A percentile compares a stretch with the other conserved stretches of the same genome.
Evolutionary conservation across 2,329 filamentous ascomycete species (phyloP).

Genomic region (Albophoma yamanashiensis): DNA sequence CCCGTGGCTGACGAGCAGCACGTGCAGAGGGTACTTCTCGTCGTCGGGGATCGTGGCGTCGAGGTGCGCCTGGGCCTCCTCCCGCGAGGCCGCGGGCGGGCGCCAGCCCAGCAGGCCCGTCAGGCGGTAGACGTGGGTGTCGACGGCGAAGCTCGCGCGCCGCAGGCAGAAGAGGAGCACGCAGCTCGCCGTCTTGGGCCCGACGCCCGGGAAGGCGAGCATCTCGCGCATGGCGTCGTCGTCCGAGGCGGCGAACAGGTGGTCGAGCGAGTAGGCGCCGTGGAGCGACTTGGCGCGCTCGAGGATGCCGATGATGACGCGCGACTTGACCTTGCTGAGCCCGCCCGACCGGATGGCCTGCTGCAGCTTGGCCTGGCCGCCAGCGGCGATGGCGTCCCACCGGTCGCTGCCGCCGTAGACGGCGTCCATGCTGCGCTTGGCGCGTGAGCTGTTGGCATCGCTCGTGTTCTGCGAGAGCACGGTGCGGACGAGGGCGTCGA

Average conservation of each 20-base stretch:
- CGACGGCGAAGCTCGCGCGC: slow-evolving; percentile 38
- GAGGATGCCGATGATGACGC: slow-evolving; percentile 59
- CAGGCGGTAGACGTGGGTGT: slow-evolving; percentile 41
- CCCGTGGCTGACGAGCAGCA: slow-evolving; percentile 37
- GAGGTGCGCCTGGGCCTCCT: slow-evolving; percentile 39
- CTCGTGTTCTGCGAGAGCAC: slow-evolving; percentile 44
- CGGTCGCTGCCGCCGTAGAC: slow-evolving; percentile 30
- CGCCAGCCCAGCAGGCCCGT: slow-evolving; percentile 38
- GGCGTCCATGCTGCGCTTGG: slow-evolving; percentile 37
- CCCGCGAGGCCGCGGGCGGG: slow-evolving; percentile 26
- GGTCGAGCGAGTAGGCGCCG: slow-evolving; percentile 35
- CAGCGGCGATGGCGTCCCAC: slow-evolving; percentile 30
- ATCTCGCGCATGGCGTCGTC: slow-evolving; percentile 40
- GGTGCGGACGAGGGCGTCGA: slow-evolving; percentile 41
- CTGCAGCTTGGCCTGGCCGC: slow-evolving; percentile 28
- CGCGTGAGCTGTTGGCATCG: slow-evolving; percentile 45
- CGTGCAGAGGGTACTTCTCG: slow-evolving; percentile 39
- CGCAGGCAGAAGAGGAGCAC: slow-evolving; percentile 40
- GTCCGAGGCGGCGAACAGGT: slow-evolving; percentile 30
- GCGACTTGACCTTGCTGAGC: slow-evolving; percentile 61
- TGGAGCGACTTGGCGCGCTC: slow-evolving; percentile 43
- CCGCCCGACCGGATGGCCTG: slow-evolving; percentile 63
- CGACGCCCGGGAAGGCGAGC: slow-evolving; percentile 38
- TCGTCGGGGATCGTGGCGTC: slow-evolving; percentile 34
- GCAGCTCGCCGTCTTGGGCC: slow-evolving; percentile 43